Evolutionary conservation across 352 stramenopile species (phyloP).

Genomic region (Plasmopara muralis): DNA sequence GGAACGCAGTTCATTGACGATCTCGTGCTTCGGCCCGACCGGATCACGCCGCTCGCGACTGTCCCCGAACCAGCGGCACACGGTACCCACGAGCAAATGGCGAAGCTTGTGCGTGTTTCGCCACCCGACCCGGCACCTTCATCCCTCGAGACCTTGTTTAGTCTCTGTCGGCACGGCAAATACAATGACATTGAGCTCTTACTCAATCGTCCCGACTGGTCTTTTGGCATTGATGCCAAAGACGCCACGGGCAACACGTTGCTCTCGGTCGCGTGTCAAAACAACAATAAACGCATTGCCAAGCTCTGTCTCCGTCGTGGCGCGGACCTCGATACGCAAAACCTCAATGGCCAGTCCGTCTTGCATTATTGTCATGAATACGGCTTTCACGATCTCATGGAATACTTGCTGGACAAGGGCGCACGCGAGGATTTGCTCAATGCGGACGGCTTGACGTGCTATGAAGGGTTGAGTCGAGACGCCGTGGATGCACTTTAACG

Average conservation of each 20-base stretch:
- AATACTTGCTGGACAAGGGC: slow-evolving; percentile 94
- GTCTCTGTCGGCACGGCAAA: slow-evolving; percentile 84
- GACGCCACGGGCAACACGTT: slow-evolving; percentile 90
- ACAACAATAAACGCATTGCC: slow-evolving; percentile 94
- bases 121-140: slow-evolving; percentile 79
- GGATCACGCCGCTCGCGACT: slow-evolving; percentile 20
- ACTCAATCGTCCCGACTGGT: slow-evolving; percentile 88
- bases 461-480: slow-evolving; percentile 88
- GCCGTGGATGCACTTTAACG: slow-evolving; percentile 65
- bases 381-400: slow-evolving; percentile 89
- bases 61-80: background rate
- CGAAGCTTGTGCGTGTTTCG: slow-evolving; percentile 67
- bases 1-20: slow-evolving; percentile 57
- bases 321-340: slow-evolving; percentile 91
- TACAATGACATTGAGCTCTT: slow-evolving; percentile 83
- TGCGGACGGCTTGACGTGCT: slow-evolving; percentile 91
- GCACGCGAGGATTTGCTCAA: slow-evolving; percentile 89
- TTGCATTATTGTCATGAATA: slow-evolving; percentile 93
- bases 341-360: slow-evolving; percentile 89
- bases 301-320: slow-evolving; percentile 91
- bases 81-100: slow-evolving; percentile 11
- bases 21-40: slow-evolving; percentile 50
- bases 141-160: slow-evolving; percentile 88
- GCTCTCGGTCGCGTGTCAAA: slow-evolving; percentile 91
- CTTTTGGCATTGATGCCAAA: slow-evolving; percentile 86